phyloP scores from a whole-genome alignment of 306 rosid species.

The Chamaecrista fasciculata region DNA sequence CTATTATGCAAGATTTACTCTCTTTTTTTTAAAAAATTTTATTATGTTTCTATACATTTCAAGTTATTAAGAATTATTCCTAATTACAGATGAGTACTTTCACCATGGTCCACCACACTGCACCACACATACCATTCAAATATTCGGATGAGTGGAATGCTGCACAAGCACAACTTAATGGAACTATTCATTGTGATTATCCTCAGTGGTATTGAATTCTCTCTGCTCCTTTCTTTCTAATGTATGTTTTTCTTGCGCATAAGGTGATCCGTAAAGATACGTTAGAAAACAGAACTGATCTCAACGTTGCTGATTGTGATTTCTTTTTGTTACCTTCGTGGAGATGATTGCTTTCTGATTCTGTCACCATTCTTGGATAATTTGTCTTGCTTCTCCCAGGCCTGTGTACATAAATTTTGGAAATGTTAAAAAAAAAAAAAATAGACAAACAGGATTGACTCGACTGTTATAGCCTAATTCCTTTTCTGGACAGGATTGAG shows the following conservation, averaged over 20 bases:
- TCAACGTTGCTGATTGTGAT: conserved; percentile 14
- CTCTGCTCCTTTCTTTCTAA: conserved; percentile 18
- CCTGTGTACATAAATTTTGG: not conserved
- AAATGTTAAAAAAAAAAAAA: conserved; percentile 1
- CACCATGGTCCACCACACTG: conserved; percentile 99
- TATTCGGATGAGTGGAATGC: conserved; percentile 89
- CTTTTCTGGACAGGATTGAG: conserved; percentile 69
- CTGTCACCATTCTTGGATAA: conserved; percentile 5
- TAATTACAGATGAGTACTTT: conserved; percentile 82
- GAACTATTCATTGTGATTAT: conserved; percentile 95
- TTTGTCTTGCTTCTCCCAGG: not conserved
- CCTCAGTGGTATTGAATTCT: conserved; percentile 70
- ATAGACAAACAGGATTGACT: not conserved
- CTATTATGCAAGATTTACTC: not conserved
- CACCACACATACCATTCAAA: conserved; percentile 95
- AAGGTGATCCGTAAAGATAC: conserved; percentile 21
- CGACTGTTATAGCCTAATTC: conserved; percentile 13
- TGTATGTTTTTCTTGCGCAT: conserved; percentile 17
- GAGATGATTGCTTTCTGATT: conserved; percentile 13
- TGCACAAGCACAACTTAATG: conserved; percentile 90
- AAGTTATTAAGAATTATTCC: not conserved
- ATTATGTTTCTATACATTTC: not conserved
- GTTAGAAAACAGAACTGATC: conserved; percentile 13
- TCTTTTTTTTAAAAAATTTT: too few species aligned
- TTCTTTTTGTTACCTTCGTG: conserved; percentile 1